Percentiles rank a stretch among this genome's conserved stretches.
phyloP scores from a whole-genome alignment of 2,329 filamentous ascomycete genomes.

The Fusarium sp. region DNA sequence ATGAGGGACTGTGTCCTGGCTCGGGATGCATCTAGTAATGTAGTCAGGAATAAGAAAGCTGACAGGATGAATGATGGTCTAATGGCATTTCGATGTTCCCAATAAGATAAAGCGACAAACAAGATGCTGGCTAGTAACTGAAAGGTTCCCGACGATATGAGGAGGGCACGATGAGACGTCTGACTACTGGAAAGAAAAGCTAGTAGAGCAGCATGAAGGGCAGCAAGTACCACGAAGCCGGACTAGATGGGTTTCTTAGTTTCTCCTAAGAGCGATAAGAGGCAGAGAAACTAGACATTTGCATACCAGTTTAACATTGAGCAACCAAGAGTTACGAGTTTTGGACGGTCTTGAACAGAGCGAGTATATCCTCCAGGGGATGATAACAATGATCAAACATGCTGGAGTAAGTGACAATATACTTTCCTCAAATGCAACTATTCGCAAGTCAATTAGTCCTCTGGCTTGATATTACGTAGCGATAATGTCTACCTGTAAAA shows the following conservation, averaged over 20 bases:
- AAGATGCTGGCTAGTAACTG: not conserved
- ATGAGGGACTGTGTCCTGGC: conserved; percentile 8
- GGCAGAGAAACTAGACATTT: not conserved
- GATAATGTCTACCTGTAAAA: conserved; percentile 2
- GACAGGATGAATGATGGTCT: not conserved
- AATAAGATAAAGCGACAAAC: not conserved
- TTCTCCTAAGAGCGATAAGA: too few relatives aligned
- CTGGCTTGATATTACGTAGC: not conserved
- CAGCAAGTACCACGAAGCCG: not conserved
- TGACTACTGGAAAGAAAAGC: not conserved
- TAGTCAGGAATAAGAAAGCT: not conserved
- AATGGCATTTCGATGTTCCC: not conserved
- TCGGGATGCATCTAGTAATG: not conserved
- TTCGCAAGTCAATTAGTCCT: not conserved
- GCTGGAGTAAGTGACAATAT: not conserved
- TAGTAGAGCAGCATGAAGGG: not conserved
- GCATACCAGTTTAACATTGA: not conserved
- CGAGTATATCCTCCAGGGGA: not conserved
- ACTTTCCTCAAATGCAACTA: conserved; percentile 11
- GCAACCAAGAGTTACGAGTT: not conserved
- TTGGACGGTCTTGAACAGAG: not conserved
- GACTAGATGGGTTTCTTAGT: not conserved
- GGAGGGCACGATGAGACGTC: not conserved
- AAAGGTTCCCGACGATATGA: not conserved
- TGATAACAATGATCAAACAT: not conserved